Evolutionary conservation across 768 basidiomycete species (phyloP).

Genomic region (Calocybe indica): DNA sequence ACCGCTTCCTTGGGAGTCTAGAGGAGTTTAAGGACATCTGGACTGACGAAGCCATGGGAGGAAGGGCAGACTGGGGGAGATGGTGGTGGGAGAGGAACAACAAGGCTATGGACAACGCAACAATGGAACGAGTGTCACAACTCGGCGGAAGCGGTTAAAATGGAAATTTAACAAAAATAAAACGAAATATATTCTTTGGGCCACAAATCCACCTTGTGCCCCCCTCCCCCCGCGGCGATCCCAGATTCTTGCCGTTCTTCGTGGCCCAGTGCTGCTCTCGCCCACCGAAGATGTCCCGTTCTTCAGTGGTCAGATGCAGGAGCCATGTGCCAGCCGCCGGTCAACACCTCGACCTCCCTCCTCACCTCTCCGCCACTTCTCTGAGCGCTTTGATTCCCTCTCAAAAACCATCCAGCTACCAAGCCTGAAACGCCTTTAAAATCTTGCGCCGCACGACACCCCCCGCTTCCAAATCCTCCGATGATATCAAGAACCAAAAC

Average conservation of each 20-base stretch:
- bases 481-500: constrained; percentile 3
- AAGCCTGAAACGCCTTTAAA: neutral
- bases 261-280: neutral
- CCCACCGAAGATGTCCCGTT: constrained; percentile 14
- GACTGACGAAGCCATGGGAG: constrained; percentile 14
- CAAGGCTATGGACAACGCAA: constrained; percentile 35
- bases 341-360: neutral
- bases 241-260: constrained; percentile 2
- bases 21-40: constrained; percentile 15
- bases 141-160: constrained; percentile 19
- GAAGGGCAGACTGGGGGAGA: constrained; percentile 15
- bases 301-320: neutral
- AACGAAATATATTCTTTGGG: constrained; percentile 6
- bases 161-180: constrained; percentile 13
- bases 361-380: neutral
- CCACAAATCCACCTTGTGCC: constrained; percentile 10
- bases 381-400: no score
- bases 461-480: constrained; percentile 3
- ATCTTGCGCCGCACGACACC: neutral
- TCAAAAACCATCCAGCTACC: neutral
- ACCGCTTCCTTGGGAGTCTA: constrained; percentile 28
- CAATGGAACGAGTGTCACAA: constrained; percentile 31
- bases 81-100: constrained; percentile 38
- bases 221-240: neutral
- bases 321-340: neutral